Evolutionary conservation across 495 filamentous ascomycete species (phyloP).

Genomic region (Chaetomium cochliodes): DNA sequence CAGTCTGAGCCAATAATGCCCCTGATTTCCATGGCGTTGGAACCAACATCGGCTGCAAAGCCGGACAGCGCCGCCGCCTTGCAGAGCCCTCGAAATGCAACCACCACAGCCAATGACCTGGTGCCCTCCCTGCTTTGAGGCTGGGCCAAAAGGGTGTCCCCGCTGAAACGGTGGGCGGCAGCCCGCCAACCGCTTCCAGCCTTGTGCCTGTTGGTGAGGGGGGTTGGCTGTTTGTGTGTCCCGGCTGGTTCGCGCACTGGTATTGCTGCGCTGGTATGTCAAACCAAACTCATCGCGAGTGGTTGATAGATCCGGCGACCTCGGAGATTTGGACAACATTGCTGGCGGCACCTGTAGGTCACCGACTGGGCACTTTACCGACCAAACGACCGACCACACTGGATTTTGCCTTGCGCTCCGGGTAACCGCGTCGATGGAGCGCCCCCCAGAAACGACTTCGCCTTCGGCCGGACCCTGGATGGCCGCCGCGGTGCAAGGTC

Average conservation of each 20-base stretch:
- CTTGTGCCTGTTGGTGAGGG: neutral
- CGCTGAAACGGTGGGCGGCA: neutral
- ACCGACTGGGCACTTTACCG: neutral
- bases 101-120: constrained; percentile 5
- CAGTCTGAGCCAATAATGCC: constrained; percentile 3
- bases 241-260: neutral
- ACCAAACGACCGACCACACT: neutral
- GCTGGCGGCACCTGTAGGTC: neutral
- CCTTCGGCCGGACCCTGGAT: neutral
- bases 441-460: neutral
- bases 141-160: neutral
- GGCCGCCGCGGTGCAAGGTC: neutral
- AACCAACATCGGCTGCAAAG: constrained; percentile 10
- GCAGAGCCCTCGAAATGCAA: neutral
- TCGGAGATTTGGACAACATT: neutral
- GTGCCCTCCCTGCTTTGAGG: neutral
- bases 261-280: neutral
- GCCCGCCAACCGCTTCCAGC: neutral
- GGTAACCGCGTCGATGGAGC: neutral
- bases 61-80: constrained; percentile 10
- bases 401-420: neutral
- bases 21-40: neutral
- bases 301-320: neutral
- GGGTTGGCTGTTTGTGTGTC: neutral
- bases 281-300: neutral